These are phyloP conservation scores for Cyclocybe cylindracea DNA, from an alignment of 768 basidiomycete species.

Conservation along the genomic window DNA sequence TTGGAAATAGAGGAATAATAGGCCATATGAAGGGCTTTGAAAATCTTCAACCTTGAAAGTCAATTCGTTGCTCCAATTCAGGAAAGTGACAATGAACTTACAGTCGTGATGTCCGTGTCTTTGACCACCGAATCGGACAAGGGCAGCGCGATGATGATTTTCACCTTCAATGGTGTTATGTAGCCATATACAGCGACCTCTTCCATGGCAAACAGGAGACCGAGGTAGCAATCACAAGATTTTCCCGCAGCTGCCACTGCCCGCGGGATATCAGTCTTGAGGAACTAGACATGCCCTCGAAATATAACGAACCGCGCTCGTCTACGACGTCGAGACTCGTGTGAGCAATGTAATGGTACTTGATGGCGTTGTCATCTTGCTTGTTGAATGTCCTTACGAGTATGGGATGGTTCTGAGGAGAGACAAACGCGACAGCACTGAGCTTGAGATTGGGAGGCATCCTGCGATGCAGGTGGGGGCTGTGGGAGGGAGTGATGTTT, in stretches of 20 bases:
- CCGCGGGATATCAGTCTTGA: background rate
- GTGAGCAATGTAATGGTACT: conserved; percentile 91
- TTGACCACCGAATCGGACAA: conserved; percentile 80
- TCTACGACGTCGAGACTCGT: conserved; percentile 90
- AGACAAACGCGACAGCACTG: conserved; percentile 85
- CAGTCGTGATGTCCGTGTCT: conserved; percentile 77
- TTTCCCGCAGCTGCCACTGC: conserved; percentile 55
- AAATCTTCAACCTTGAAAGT: conserved; percentile 52
- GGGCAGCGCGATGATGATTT: conserved; percentile 81
- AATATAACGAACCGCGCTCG: conserved; percentile 69
- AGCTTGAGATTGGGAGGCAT: conserved; percentile 74
- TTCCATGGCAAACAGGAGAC: conserved; percentile 87
- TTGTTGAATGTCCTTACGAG: conserved; percentile 73
- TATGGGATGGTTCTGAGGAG: conserved; percentile 80
- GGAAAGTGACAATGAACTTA: conserved; percentile 31
- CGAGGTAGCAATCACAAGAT: conserved; percentile 78
- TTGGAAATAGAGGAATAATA: conserved; percentile 84
- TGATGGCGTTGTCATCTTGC: conserved; percentile 56
- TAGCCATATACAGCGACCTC: conserved; percentile 93
- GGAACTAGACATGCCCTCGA: conserved; percentile 1
- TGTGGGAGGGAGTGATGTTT: conserved; percentile 10
- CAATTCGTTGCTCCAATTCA: background rate
- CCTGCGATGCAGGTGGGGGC: background rate
- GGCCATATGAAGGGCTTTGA: conserved; percentile 87
- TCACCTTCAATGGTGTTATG: conserved; percentile 83